Conservation (phyloP, 164 flowering plant genomes). For the Euptelea pleiosperma region DNA sequence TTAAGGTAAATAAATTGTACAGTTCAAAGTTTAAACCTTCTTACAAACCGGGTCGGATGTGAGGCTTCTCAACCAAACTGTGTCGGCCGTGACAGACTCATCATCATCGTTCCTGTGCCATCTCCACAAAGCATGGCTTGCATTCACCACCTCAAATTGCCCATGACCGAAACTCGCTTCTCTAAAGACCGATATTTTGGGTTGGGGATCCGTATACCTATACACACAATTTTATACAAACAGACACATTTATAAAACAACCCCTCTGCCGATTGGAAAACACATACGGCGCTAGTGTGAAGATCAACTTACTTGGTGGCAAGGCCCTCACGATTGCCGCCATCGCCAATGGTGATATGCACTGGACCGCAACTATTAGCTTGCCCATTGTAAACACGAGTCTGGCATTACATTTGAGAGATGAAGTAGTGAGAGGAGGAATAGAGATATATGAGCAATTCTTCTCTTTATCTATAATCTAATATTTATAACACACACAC, state of each 20-base stretch:
- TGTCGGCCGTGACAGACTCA: slow-evolving; percentile 35
- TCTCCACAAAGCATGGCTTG: slow-evolving; percentile 56
- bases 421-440: too few relatives aligned
- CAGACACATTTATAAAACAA: not conserved
- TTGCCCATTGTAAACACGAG: slow-evolving; percentile 41
- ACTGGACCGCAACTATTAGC: slow-evolving; percentile 54
- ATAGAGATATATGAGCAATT: too few relatives aligned
- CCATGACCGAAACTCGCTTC: slow-evolving; percentile 94
- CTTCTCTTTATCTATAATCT: too few relatives aligned
- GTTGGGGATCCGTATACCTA: slow-evolving; percentile 53
- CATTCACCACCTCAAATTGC: slow-evolving; percentile 49
- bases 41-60: slow-evolving; percentile 34
- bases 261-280: too few relatives aligned
- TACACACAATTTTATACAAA: not conserved
- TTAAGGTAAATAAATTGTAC: too few relatives aligned
- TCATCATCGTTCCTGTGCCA: slow-evolving; percentile 76
- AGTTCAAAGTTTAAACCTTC: slow-evolving; percentile 12
- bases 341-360: slow-evolving; percentile 66
- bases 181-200: slow-evolving; percentile 55
- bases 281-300: too few relatives aligned
- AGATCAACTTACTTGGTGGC: slow-evolving; percentile 37
- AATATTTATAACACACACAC: too few relatives aligned
- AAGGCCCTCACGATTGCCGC: slow-evolving; percentile 80
- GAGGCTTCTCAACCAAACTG: slow-evolving; percentile 54
- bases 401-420: slow-evolving; percentile 21